Percentiles rank a stretch among this genome's conserved stretches.
phyloP scores from a whole-genome alignment of 75 land plant genomes.

The Selaginella moellendorffii region DNA sequence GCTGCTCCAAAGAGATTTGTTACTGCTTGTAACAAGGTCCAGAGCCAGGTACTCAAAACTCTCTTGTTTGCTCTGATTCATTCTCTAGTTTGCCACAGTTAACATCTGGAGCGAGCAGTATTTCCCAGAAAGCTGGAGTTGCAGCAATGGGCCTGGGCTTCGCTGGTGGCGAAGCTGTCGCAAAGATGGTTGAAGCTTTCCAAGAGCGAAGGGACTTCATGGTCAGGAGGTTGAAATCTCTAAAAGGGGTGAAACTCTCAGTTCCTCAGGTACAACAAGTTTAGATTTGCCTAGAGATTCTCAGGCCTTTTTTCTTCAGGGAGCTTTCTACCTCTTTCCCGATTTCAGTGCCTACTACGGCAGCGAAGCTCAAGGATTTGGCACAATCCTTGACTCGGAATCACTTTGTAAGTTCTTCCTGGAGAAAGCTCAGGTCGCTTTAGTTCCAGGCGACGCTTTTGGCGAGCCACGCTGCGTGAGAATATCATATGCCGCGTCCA shows the following conservation, averaged over 20 bases:
- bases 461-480: constrained; percentile 81
- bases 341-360: constrained; percentile 93
- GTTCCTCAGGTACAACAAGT: constrained; percentile 78
- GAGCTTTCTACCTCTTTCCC: constrained; percentile 87
- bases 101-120: constrained; percentile 96
- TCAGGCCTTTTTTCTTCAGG: constrained; percentile 62
- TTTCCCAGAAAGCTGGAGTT: constrained; percentile 89
- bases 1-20: constrained; percentile 96
- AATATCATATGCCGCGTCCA: constrained; percentile 85
- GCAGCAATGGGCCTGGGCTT: constrained; percentile 79
- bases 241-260: constrained; percentile 76
- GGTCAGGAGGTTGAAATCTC: constrained; percentile 47
- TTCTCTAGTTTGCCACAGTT: constrained; percentile 25
- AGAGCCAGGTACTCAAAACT: constrained; percentile 62
- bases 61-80: neutral
- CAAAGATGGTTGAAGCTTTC: constrained; percentile 83
- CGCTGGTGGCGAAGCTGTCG: constrained; percentile 84
- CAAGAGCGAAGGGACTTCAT: constrained; percentile 70
- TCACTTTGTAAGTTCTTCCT: constrained; percentile 63
- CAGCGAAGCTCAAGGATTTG: constrained; percentile 67
- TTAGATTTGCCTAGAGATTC: too few relatives aligned
- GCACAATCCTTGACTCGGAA: constrained; percentile 62
- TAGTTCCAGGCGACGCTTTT: constrained; percentile 94
- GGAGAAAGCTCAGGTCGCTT: constrained; percentile 83
- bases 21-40: constrained; percentile 71